Evolutionary conservation across 768 basidiomycete species (phyloP), one percentile per base, ranked within the genome.

Genomic region (Filobasidium floriforme): DNA sequence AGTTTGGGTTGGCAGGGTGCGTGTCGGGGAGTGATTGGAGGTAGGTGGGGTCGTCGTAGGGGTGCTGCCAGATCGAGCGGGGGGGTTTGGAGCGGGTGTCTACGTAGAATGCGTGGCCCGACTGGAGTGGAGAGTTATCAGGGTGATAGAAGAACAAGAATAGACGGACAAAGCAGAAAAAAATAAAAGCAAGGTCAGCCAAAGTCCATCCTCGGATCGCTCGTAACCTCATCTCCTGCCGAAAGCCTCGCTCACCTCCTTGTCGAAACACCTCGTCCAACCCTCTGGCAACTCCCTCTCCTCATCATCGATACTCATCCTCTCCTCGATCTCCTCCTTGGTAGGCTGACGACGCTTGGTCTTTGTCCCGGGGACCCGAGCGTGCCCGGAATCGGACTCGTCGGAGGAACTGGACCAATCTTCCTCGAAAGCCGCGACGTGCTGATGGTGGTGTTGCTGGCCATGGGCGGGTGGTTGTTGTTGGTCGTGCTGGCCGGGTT

Each of bases 221-320:
- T 26, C 10, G 2, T 55, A n/a, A n/a, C n/a, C n/a, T n/a, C n/a
- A n/a, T n/a, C n/a, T n/a, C n/a, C n/a, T 11, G 44, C 15, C 41
- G 14, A 22, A 26, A 41, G 5, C 68, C 73, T 71, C 59, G 75
- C 72, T 73, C 54, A 57, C 54, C 24, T 32, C 72, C 1, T 71
- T 69, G 67, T 78, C 77, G 49, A 73, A 78, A 68, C 73, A 75
- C 62, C 76, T 72, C 1, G 75, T 73, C 76, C 76, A 78, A 14
- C 77, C 77, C 41, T 73, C 66, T 3, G 77, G 77, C 54, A 78
- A 65, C 57, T 75, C 73, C 41, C 77, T 65, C 44, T 62, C 46
- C 68, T 78, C 77, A 66, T 78, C 76, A 62, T 75, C 77, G 70
- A 78, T 73, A 52, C 71, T 73, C 64, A 69, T 71, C 59, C 70